Base-by-base conservation (phyloP, 2,329 filamentous ascomycete species). In the Orbilia blumenaviensis region DNA sequence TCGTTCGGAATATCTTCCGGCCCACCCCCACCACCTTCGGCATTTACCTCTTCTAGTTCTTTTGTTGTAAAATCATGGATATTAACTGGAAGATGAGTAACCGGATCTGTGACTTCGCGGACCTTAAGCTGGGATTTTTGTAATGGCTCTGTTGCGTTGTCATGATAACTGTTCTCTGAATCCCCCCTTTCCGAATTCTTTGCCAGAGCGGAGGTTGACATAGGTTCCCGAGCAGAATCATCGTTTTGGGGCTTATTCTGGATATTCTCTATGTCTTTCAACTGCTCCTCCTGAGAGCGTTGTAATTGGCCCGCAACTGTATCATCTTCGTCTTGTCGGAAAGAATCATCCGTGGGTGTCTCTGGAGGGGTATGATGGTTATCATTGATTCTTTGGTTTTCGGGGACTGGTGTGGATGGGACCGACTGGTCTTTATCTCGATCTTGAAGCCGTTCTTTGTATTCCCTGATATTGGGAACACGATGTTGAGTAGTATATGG, bases 41-140 rank as follows among this genome's bases (percentile, higher is more conserved):
- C 23, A 84, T 82, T 25, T 14, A 61, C 82, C 50, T 79, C 81
- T 74, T 86, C 83, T 32, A 92, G 83, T 62, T 90, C 88, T 41
- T 88, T 86, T 27, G 86, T 85, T 0, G 90, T 91, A 79, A 89
- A 89, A 80, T 92, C 90, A 80, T 91, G 89, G 36, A 92, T 90
- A 36, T 83, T 84, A 54, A 92, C 86, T 1, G 90, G 89, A 1
- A 92, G 84, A 82, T 92, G 90, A 0, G 90, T 92, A 41, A 92
- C 86, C 0, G 90, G 90, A 80, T 92, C 90, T 0, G 90, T 92
- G 52, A 92, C 90, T 80, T 90, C 60, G 3, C 60, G 58, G 10
- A 66, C 36, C 14, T 86, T 73, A 86, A 84, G 8, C 6, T 23
- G 21, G 7, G 78, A 78, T 54, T 78, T 72, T 56, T 78, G 66